Evolutionary conservation across 169 alveolate species (phyloP), one percentile per base, ranked within the genome.

Genomic region (Plasmodium malariae): DNA sequence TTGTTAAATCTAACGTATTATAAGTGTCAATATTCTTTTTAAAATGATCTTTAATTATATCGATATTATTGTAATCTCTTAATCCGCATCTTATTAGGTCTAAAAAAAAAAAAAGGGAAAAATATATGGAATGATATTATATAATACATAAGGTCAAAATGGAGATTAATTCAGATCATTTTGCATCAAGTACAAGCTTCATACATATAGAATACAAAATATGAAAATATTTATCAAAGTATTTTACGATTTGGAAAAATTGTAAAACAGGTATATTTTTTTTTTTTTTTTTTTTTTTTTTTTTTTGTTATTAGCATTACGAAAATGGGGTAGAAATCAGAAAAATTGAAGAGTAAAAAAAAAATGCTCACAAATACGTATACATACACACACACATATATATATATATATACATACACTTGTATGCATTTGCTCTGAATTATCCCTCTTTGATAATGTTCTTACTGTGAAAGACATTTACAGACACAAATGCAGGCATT

Each of bases 381-480:
- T 26, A 43, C 17, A 36, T 54, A 17, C 73, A 57, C 73, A 34
- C 34, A 69, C 34, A 19, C 30, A 48, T 70, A n/a, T 19, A 48
- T 48, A 24, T 37, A n/a, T 59, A 34, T 57, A n/a, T 12, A 69
- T 26, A 43, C 17, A 36, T 54, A 17, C 73, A 57, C 73, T 26
- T 49, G 14, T 71, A 36, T 37, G 26, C 14, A 28, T 34, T 9
- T 28, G 0, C 51, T 36, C 69, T 17, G 14, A 0, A 24, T 28
- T n/a, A 4, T 11, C 14, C 14, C 6, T 63, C 34, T 48, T 74
- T 32, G 6, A 9, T 3, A 60, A n/a, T 26, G 57, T 11, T 69
- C 72, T 86, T 86, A 86, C 92, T 86, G 65, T 86, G 86, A 45
- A 86, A 86, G n/a, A 86, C 26, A 54, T 86, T 86, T 17, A 70